Base-by-base conservation (phyloP, 805 yeast species). In the Spathaspora sp. region DNA sequence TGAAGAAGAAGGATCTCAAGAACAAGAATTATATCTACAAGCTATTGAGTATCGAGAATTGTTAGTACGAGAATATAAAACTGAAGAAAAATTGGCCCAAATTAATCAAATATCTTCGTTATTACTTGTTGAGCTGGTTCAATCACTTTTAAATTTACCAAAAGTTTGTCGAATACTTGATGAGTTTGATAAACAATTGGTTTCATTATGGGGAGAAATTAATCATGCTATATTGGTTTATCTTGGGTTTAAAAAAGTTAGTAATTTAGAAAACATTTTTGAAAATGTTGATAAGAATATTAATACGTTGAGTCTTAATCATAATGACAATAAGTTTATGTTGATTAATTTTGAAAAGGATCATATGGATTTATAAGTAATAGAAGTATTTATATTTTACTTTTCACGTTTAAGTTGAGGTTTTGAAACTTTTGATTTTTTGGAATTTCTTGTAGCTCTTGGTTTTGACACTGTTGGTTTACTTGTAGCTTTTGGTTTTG, bases 321-420 rank as follows among this genome's bases (percentile, higher is more conserved):
- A 57, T 45, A 56, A 62, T 50, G 77, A 73, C 52, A 67, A 65
- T 32, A 62, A 64, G 42, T 74, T 70, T 55, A 58, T 66, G 55
- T 59, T 74, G 57, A 60, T 72, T 16, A 72, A 72, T 54, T 71
- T 67, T 47, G 74, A 73, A 44, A 62, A 55, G 46, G 77, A 73
- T 57, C 65, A 67, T 55, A 48, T 69, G 43, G 66, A 65, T 50
- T 51, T 66, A 47, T 67, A 52, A 42, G 11, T 40, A 40, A 20
- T 31, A 16, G 14, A 29, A 42, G 17, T 42, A 42, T 18, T 3
- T n/a, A 42, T 11, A 10, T 8, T 20, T 42, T 17, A 19, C 14
- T 29, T 29, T 9, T 3, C 11, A 29, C 14, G 32, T 9, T 29
- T 29, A 29, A 3, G 32, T 29, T 10, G 32, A 29, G 32, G 32